Evolutionary conservation across 2,329 filamentous ascomycete genomes (phyloP), one percentile per base, ranked within the genome.

Genomic region (Diaporthe citrichinensis): DNA sequence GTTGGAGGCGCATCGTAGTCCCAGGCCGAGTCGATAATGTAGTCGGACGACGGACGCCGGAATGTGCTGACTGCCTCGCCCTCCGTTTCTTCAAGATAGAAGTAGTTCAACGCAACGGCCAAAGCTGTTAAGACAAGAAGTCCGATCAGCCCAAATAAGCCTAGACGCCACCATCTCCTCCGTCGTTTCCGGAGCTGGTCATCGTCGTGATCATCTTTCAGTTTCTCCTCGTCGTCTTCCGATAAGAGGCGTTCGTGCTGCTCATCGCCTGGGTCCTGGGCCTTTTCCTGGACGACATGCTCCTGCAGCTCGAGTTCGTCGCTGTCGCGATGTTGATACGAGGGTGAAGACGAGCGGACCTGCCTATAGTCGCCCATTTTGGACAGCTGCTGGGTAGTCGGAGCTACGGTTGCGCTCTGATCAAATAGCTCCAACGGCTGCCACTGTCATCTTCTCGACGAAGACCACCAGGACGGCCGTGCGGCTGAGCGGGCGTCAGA

Each of bases 11-110:
- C 87, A 25, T 84, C 61, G 76, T 87, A 87, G 75, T 92, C 83
- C 92, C 92, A 94, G 2, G 83, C 78, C 0, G 86, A 80, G 69
- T 89, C 85, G 23, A 94, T 85, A 5, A 91, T 81, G 76, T 94
- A 93, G 68, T 92, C 89, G 0, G 84, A 82, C 2, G 84, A 78
- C 4, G 78, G 75, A 1, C 80, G 76, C 3, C 80, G 77, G 72
- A 81, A 81, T 31, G 57, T 55, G 23, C n/a, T 25, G 23, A n/a
- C 12, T n/a, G 17, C 12, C 6, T 46, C 71, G 20, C 31, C n/a
- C 36, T 51, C 59, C 2, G 58, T 23, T 15, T 69, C 9, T 17
- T 67, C 17, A 34, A 53, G 34, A 46, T 65, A 65, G 41, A 71
- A 34, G 41, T 68, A 36, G 23, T 41, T 12, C 53, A 77, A 31